phyloP scores from a whole-genome alignment of 768 basidiomycete genomes.

The Mycena maculata region DNA sequence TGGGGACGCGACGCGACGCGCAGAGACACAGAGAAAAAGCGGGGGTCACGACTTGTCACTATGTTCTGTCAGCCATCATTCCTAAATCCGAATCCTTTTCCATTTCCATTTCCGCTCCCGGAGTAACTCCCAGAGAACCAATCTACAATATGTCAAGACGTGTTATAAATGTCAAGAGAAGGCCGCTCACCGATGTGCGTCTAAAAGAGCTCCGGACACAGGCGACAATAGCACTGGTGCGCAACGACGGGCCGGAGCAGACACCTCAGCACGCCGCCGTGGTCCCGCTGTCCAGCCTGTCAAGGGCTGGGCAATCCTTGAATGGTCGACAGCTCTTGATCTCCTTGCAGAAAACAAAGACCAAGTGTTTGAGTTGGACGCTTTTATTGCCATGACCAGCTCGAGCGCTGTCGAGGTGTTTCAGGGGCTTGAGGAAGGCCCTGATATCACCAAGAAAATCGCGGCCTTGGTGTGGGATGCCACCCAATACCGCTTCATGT shows the following conservation, averaged over 20 bases:
- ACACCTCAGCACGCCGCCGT: background rate
- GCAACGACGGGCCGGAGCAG: background rate
- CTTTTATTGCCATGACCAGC: background rate
- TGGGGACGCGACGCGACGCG: too few relatives aligned
- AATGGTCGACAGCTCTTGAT: too few relatives aligned
- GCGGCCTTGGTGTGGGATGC: background rate
- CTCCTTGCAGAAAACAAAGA: background rate
- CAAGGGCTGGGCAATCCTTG: too few relatives aligned
- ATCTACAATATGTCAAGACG: background rate
- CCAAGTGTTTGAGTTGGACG: background rate
- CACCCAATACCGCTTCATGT: background rate
- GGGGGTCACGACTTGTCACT: too few relatives aligned
- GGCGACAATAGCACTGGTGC: too few relatives aligned
- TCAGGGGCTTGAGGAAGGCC: background rate
- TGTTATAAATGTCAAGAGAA: background rate
- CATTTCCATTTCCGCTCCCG: too few relatives aligned
- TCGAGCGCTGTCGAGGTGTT: background rate
- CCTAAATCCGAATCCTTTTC: too few relatives aligned
- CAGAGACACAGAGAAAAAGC: too few relatives aligned
- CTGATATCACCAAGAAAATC: background rate
- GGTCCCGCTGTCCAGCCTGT: background rate
- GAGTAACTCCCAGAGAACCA: too few relatives aligned
- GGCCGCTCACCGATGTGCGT: background rate
- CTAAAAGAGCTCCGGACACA: too few relatives aligned
- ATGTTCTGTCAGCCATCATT: too few relatives aligned